Evolutionary conservation across 306 rosid species (phyloP).

Genomic region (Rosa chinensis): DNA sequence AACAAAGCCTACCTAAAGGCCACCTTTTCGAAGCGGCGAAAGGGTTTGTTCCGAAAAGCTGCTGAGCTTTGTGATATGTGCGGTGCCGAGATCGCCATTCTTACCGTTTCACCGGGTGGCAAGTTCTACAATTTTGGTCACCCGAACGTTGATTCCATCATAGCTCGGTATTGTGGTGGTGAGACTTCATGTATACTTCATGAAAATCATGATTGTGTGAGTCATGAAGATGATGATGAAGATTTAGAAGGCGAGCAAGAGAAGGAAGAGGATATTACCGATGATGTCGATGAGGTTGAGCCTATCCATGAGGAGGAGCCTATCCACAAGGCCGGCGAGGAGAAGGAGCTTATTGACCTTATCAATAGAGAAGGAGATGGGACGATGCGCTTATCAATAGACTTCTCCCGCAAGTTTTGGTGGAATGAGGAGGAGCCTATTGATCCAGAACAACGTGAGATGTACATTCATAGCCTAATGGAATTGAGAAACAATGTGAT

Average conservation of each 20-base stretch:
- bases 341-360: not conserved
- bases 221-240: not conserved
- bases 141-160: not conserved
- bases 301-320: not conserved
- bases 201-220: not conserved
- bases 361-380: not conserved
- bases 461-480: not conserved
- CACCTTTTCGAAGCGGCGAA: constrained; percentile 12
- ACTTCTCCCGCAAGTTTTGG: not conserved
- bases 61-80: not conserved
- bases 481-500: not conserved
- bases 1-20: constrained; percentile 16
- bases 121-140: not conserved
- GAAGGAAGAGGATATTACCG: not conserved
- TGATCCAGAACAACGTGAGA: not conserved
- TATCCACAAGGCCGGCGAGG: not conserved
- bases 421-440: not conserved
- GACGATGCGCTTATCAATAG: not conserved
- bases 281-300: not conserved
- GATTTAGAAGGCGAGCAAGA: not conserved
- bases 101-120: constrained; percentile 1
- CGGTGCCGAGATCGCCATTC: not conserved
- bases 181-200: not conserved
- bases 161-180: not conserved
- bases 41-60: constrained; percentile 17